Evolutionary conservation across 108 stramenopile species (phyloP).

Genomic region (Pseudonitzschia delicatissima): DNA sequence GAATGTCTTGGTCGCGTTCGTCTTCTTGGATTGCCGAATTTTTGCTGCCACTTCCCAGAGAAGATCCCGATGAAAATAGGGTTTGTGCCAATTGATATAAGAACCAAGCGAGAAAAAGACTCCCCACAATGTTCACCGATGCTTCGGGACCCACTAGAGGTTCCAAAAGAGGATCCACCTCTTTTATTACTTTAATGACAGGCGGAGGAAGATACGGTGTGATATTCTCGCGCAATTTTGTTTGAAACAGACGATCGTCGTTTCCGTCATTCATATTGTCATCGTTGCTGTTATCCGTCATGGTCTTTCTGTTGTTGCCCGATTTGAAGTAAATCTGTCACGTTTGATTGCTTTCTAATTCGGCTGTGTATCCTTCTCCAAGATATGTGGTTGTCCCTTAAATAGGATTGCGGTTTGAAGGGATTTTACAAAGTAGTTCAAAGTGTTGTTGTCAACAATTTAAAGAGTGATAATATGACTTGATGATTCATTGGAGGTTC

Average conservation of each 20-base stretch:
- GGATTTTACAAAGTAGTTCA: no score
- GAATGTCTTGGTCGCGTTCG: conserved; percentile 24
- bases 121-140: conserved; percentile 22
- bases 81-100: not conserved
- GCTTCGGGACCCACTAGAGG: conserved; percentile 41
- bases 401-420: no score
- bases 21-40: conserved; percentile 36
- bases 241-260: conserved; percentile 10
- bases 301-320: no score
- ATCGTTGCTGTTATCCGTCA: no score
- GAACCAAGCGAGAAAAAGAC: conserved; percentile 10
- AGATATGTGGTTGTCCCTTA: no score
- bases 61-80: not conserved
- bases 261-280: no score
- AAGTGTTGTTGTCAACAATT: no score
- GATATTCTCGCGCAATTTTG: conserved; percentile 21
- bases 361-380: no score
- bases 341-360: no score
- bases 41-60: conserved; percentile 11
- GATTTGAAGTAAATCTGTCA: no score
- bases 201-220: conserved; percentile 58
- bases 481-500: no score
- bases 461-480: no score
- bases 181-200: conserved; percentile 30
- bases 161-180: conserved; percentile 41